phyloP scores from a whole-genome alignment of 805 yeast species.

The Kluyveromyces siamensis region DNA sequence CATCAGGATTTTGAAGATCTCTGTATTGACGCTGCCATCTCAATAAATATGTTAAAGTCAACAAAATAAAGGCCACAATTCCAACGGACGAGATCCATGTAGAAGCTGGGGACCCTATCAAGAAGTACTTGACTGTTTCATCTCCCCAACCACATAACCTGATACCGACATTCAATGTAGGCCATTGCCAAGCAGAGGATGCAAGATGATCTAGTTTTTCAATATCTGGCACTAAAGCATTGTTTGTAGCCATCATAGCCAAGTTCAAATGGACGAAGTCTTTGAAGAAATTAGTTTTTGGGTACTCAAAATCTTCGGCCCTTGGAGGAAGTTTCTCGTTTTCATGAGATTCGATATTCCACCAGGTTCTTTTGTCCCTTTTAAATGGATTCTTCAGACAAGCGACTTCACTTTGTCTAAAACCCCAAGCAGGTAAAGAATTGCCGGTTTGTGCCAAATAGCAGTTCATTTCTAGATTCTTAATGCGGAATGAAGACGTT shows the following conservation, averaged over 20 bases:
- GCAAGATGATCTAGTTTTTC: slow-evolving; percentile 68
- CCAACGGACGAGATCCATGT: slow-evolving; percentile 68
- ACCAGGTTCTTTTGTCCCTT: slow-evolving; percentile 83
- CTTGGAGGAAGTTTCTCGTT: slow-evolving; percentile 55
- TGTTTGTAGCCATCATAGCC: slow-evolving; percentile 93
- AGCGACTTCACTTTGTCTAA: slow-evolving; percentile 71
- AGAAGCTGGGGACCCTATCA: slow-evolving; percentile 70
- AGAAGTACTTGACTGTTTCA: slow-evolving; percentile 52
- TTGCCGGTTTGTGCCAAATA: slow-evolving; percentile 68
- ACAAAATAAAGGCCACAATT: slow-evolving; percentile 44
- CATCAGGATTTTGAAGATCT: slow-evolving; percentile 44
- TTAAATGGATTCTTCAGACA: slow-evolving; percentile 53
- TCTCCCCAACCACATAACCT: slow-evolving; percentile 74
- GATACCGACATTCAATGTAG: slow-evolving; percentile 63
- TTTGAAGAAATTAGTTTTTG: slow-evolving; percentile 68
- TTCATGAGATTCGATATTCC: slow-evolving; percentile 70
- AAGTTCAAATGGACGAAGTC: slow-evolving; percentile 68
- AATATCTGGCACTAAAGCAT: slow-evolving; percentile 66
- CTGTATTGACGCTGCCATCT: slow-evolving; percentile 79
- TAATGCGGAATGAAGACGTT: slow-evolving; percentile 63
- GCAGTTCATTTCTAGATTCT: slow-evolving; percentile 56
- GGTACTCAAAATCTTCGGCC: slow-evolving; percentile 34
- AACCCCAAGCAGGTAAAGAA: slow-evolving; percentile 75
- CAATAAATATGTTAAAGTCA: slow-evolving; percentile 39
- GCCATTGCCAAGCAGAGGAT: slow-evolving; percentile 86